Evolutionary conservation across 768 basidiomycete species (phyloP).

Genomic region (Amanita pallidorosea): DNA sequence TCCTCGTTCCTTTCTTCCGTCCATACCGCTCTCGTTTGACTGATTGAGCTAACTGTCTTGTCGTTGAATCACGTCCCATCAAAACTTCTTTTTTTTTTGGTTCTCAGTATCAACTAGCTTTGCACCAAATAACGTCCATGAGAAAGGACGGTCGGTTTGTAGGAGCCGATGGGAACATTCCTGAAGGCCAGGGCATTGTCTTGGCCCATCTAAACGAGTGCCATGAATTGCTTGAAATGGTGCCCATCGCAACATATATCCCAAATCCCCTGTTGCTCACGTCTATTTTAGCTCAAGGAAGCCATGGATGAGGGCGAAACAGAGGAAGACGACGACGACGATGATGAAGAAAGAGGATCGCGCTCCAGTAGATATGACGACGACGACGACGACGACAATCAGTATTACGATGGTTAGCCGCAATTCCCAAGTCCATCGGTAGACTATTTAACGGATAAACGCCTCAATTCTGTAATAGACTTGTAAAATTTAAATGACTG

Average conservation of each 20-base stretch:
- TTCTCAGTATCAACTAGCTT: slow-evolving; percentile 78
- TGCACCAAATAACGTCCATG: slow-evolving; percentile 92
- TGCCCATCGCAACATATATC: slow-evolving; percentile 19
- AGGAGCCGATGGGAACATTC: slow-evolving; percentile 78
- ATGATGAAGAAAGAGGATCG: slow-evolving; percentile 28
- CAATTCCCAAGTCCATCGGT: background rate
- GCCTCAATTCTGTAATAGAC: too few species aligned
- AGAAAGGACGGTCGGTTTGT: slow-evolving; percentile 91
- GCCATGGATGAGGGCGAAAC: slow-evolving; percentile 70
- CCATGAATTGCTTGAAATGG: slow-evolving; percentile 94
- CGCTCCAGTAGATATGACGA: slow-evolving; percentile 4
- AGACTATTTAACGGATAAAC: too few species aligned
- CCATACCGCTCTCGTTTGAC: background rate
- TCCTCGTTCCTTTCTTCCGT: background rate
- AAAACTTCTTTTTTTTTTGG: background rate
- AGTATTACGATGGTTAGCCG: background rate
- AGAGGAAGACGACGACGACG: slow-evolving; percentile 43
- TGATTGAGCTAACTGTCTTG: background rate
- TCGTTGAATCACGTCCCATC: background rate
- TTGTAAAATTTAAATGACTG: too few species aligned
- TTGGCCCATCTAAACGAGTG: slow-evolving; percentile 96
- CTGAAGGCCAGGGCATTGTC: slow-evolving; percentile 93
- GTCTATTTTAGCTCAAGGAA: slow-evolving; percentile 52
- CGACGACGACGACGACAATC: background rate
- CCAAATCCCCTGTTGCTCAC: background rate